Evolutionary conservation across 1,284 basidiomycete genomes (phyloP), one percentile per base, ranked within the genome.

Genomic region (Exobasidium cylindrosporum): DNA sequence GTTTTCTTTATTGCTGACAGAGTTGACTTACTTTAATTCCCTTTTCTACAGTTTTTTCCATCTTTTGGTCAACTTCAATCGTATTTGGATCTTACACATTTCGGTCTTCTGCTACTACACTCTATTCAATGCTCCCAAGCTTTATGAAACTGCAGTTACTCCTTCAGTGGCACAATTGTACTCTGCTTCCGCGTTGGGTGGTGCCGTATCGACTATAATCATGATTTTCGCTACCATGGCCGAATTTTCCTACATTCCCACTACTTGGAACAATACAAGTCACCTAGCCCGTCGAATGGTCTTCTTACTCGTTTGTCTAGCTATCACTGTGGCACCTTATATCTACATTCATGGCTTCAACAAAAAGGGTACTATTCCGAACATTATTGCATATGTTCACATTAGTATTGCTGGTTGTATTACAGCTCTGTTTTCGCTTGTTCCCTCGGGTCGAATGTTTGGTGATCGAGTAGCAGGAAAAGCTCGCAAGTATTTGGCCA

Each of bases 51-150:
- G 71, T 40, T 79, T 78, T 70, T 70, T 76, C 61, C 77, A 79
- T 56, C 59, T 79, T 46, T 70, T 79, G 28, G 77, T 79, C 68
- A 79, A 79, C 71, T 79, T 79, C 63, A 79, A 79, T 66, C 76
- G 77, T 58, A 77, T 79, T 62, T 79, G 77, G 77, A 79, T 79
- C 50, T 66, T 78, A 46, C 77, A 79, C 47, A 74, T 79, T 54
- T 76, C 77, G 4, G 65, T 76, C 63, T 79, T 77, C 70, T 78
- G 73, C 69, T 79, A 77, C 72, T 79, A 76, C 69, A 77, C 76
- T 21, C 76, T 76, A 23, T 97, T n/a, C 57, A 97, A 97, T 82
- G 89, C 94, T 24, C 92, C 91, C 2, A 86, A 85, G 53, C 84
- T 97, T 70, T 97, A 97, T 82, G 83, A 84, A 53, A 83, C 85